phyloP scores from a whole-genome alignment of 2,329 filamentous ascomycete genomes.

The Tolypocladium ovalisporum region DNA sequence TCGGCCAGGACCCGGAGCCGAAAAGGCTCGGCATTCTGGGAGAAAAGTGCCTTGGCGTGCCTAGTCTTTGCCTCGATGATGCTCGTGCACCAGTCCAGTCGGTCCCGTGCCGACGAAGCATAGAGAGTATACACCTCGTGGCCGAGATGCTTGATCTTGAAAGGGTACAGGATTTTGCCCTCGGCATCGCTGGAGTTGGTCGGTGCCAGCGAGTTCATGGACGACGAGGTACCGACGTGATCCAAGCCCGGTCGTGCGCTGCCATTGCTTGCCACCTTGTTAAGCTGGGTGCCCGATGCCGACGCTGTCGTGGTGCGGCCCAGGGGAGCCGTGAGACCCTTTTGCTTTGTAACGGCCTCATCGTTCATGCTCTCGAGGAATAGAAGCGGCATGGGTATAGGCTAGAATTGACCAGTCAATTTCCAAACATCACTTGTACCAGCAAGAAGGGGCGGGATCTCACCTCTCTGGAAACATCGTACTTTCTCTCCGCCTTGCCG shows the following conservation, averaged over 20 bases:
- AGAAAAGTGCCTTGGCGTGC: slow-evolving; percentile 77
- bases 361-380: slow-evolving; percentile 89
- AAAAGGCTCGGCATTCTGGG: slow-evolving; percentile 95
- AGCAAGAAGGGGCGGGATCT: no score
- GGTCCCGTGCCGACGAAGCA: slow-evolving; percentile 61
- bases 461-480: slow-evolving; percentile 86
- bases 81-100: slow-evolving; percentile 84
- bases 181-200: slow-evolving; percentile 55
- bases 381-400: slow-evolving; percentile 92
- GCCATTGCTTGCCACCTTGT: slow-evolving; percentile 41
- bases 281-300: slow-evolving; percentile 46
- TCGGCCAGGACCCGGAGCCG: slow-evolving; percentile 85
- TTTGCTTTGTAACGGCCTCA: slow-evolving; percentile 76
- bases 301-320: slow-evolving; percentile 50
- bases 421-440: no score
- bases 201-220: slow-evolving; percentile 42
- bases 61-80: slow-evolving; percentile 92
- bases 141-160: slow-evolving; percentile 90
- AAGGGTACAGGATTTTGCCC: slow-evolving; percentile 81
- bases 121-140: slow-evolving; percentile 90
- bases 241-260: slow-evolving; percentile 48
- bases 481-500: slow-evolving; percentile 65
- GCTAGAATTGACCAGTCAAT: slow-evolving; percentile 31
- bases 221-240: slow-evolving; percentile 58
- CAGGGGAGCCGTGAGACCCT: slow-evolving; percentile 56